Evolutionary conservation across 2,329 filamentous ascomycete genomes (phyloP).

Genomic region (Botrytis aclada): DNA sequence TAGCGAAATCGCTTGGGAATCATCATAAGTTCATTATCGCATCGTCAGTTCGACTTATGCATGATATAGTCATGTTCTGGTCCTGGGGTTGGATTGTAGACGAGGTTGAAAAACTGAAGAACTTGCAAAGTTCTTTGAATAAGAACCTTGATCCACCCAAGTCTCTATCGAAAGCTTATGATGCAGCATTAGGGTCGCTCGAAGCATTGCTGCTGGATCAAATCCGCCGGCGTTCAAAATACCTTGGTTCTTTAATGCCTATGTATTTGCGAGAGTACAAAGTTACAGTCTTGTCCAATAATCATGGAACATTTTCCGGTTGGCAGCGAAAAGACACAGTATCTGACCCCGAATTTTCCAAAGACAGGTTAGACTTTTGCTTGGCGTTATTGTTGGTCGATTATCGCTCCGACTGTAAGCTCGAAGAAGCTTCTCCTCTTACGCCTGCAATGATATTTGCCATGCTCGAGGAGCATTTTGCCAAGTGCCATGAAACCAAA

Average conservation of each 20-base stretch:
- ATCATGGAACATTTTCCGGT: neutral
- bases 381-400: neutral
- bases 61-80: neutral
- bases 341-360: no score
- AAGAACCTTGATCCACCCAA: neutral
- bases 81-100: neutral
- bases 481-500: neutral
- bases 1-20: neutral
- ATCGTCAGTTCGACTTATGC: neutral
- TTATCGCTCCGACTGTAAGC: neutral
- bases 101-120: neutral
- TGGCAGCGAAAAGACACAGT: neutral
- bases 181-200: neutral
- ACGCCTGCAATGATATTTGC: constrained; percentile 12
- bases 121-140: neutral
- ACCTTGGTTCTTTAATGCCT: neutral
- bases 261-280: neutral
- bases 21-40: neutral
- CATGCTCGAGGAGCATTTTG: constrained; percentile 14
- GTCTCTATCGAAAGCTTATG: neutral
- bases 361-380: neutral
- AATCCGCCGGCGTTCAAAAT: neutral
- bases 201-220: neutral
- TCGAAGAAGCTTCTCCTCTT: neutral
- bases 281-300: no score